Conservation (phyloP, 2,329 filamentous ascomycete species). For the Neurospora sp. region DNA sequence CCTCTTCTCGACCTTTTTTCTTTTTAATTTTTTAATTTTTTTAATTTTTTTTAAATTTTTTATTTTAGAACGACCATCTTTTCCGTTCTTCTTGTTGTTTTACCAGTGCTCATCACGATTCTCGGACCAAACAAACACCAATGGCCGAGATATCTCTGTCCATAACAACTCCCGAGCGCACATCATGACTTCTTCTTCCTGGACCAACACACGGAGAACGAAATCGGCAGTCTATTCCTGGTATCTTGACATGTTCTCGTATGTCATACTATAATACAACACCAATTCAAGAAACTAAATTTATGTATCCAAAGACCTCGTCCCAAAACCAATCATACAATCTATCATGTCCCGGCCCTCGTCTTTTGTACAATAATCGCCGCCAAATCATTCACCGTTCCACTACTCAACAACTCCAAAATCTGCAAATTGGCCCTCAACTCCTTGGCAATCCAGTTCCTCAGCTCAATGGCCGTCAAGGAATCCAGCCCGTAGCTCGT, state of each 20-base stretch:
- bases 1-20: too few relatives aligned
- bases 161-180: background rate
- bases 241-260: background rate
- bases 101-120: background rate
- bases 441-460: conserved; percentile 22
- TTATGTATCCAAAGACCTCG: background rate
- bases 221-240: background rate
- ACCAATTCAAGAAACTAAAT: background rate
- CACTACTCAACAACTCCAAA: conserved; percentile 19
- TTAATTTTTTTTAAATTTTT: too few relatives aligned
- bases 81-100: background rate
- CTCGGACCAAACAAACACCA: background rate
- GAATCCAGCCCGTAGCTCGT: conserved; percentile 21
- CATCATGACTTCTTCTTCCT: background rate
- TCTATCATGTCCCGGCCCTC: conserved; percentile 1
- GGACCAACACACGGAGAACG: background rate
- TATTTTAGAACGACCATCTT: background rate
- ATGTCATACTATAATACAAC: background rate
- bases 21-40: too few relatives aligned
- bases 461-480: conserved; percentile 22
- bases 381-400: conserved; percentile 16
- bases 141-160: background rate
- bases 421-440: conserved; percentile 18
- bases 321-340: background rate
- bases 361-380: conserved; percentile 16